Evolutionary conservation across 2,329 filamentous ascomycete genomes (phyloP).

Genomic region (Sclerotinia borealis): DNA sequence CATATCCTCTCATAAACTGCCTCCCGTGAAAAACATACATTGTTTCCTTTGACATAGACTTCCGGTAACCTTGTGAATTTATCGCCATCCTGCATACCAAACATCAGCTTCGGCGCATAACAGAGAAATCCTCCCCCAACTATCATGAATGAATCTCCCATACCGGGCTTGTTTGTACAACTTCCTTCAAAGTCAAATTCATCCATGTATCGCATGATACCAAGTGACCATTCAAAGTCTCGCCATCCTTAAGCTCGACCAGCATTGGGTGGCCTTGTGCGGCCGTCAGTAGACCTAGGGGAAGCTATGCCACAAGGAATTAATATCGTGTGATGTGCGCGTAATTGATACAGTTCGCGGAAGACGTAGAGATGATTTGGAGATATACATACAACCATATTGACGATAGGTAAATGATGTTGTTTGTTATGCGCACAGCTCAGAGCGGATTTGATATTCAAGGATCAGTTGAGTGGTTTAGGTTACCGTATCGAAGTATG

Average conservation of each 20-base stretch:
- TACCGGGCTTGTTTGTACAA: conserved; percentile 88
- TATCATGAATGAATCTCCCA: conserved; percentile 21
- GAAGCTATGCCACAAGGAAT: conserved; percentile 42
- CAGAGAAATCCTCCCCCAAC: not conserved
- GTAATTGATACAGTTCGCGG: not conserved
- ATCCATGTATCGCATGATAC: conserved; percentile 99
- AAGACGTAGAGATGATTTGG: no score
- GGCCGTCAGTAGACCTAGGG: conserved; percentile 81
- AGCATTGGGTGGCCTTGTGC: conserved; percentile 98
- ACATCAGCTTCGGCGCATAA: conserved; percentile 7
- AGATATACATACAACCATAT: conserved; percentile 7
- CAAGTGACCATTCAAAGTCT: conserved; percentile 93
- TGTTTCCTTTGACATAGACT: conserved; percentile 95
- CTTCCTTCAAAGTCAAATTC: conserved; percentile 96
- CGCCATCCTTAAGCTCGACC: conserved; percentile 94
- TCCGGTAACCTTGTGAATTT: conserved; percentile 89
- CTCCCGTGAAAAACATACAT: conserved; percentile 49
- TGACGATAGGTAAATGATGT: not conserved
- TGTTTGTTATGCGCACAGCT: not conserved
- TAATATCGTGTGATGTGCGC: not conserved
- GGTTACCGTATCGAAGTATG: not conserved
- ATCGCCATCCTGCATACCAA: conserved; percentile 65
- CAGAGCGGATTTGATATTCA: conserved; percentile 2
- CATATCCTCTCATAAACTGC: not conserved
- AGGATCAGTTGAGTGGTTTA: not conserved